Conservation (phyloP, 352 stramenopile genomes). For the Pythium biforme region DNA sequence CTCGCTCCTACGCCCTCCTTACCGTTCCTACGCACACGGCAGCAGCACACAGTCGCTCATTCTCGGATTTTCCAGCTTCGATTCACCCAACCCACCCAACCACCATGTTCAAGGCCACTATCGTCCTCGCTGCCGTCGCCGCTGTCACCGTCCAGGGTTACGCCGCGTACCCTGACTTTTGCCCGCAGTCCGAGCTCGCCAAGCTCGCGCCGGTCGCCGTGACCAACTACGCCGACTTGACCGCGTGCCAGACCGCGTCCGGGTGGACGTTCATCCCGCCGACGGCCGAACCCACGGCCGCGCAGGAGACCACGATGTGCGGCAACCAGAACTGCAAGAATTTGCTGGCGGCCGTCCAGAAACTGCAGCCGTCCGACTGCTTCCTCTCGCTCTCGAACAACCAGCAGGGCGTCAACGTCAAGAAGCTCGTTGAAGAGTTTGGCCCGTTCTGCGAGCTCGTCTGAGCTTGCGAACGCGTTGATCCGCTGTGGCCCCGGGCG, state of each 20-base stretch:
- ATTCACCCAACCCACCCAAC: not conserved
- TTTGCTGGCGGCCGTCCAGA: constrained; percentile 27
- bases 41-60: no score
- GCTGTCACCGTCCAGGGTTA: constrained; percentile 14
- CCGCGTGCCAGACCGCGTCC: constrained; percentile 29
- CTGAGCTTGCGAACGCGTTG: not conserved
- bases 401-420: constrained; percentile 31
- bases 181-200: constrained; percentile 13
- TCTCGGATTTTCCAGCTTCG: constrained; percentile 26
- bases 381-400: constrained; percentile 27
- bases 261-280: constrained; percentile 36
- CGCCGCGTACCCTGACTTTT: constrained; percentile 18
- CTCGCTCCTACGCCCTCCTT: no score
- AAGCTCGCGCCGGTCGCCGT: constrained; percentile 19
- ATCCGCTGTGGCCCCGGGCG: no score
- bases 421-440: constrained; percentile 39
- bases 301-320: constrained; percentile 33
- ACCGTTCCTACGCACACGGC: no score
- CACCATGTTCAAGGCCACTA: constrained; percentile 27
- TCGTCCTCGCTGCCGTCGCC: constrained; percentile 19
- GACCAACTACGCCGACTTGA: constrained; percentile 16
- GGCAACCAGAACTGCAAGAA: constrained; percentile 27
- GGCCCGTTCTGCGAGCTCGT: constrained; percentile 19
- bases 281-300: constrained; percentile 24
- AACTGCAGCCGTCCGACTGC: constrained; percentile 28